Evolutionary conservation across 345 rosid genomes (phyloP).

Genomic region (Rubroshorea leprosula): DNA sequence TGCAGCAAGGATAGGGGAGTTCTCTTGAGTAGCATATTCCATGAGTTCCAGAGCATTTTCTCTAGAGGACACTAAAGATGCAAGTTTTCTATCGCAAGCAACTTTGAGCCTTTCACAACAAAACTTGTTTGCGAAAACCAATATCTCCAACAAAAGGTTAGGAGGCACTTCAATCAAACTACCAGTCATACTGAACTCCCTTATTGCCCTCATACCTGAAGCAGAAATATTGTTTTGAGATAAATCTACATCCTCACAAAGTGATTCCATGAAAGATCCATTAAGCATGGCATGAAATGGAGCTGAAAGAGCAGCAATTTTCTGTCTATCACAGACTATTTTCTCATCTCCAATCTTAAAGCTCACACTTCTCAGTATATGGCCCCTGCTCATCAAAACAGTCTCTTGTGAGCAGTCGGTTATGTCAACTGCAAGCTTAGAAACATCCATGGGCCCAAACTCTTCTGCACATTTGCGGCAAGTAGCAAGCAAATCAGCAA

Average conservation of each 20-base stretch:
- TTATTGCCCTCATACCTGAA: conserved; percentile 57
- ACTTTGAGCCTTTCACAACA: conserved; percentile 92
- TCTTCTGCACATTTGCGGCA: conserved; percentile 70
- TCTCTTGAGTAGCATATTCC: conserved; percentile 83
- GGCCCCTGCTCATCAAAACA: conserved; percentile 25
- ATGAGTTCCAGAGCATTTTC: conserved; percentile 87
- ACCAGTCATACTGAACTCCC: conserved; percentile 63
- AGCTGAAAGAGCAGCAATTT: conserved; percentile 72
- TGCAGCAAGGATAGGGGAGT: conserved; percentile 72
- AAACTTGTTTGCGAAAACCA: conserved; percentile 82
- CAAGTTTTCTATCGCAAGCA: conserved; percentile 77
- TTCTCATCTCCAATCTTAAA: conserved; percentile 74
- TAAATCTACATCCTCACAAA: conserved; percentile 70
- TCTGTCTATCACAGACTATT: conserved; percentile 74
- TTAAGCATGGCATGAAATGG: conserved; percentile 91
- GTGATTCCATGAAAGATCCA: conserved; percentile 84
- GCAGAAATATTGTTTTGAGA: conserved; percentile 77
- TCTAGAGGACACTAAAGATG: conserved; percentile 55
- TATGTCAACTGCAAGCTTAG: conserved; percentile 35
- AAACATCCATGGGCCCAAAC: conserved; percentile 63
- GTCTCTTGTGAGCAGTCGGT: conserved; percentile 32
- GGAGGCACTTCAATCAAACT: conserved; percentile 48
- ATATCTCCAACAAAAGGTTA: conserved; percentile 66
- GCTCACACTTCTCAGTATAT: conserved; percentile 35
- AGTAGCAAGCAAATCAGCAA: conserved; percentile 68